Base-by-base conservation (phyloP, 208 protist species). In the Borovskyia barvae region DNA sequence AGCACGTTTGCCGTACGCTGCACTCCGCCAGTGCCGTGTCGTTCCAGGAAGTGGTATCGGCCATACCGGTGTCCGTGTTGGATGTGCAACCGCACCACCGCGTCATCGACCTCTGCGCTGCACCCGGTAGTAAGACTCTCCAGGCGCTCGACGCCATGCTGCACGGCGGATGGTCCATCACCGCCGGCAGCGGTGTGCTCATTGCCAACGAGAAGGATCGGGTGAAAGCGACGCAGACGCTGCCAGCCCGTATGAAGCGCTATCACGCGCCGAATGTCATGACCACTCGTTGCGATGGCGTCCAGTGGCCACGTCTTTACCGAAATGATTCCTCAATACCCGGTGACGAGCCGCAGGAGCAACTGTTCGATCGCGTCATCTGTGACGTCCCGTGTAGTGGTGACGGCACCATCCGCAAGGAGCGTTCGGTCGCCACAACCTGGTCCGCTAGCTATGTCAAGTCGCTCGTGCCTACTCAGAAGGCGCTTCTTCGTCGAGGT, bases 371-470 rank as follows among this genome's bases (percentile, higher is more conserved):
- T 61, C 86, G 86, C 56, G 72, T 98, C 56, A 82, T 99, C 28
- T 94, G 87, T 59, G 97, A 99, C 55, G 97, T 98, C 15, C 96
- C 96, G 2, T 99, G 97, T 77, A 96, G 82, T 55, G 97, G 97
- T 14, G 97, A 98, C 62, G 97, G 96, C 26, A 99, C 97, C 5
- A 53, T 97, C 4, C 89, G 97, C 22, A 98, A 98, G 66, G 89
- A 92, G 59, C 85, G 76, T 32, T 73, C 71, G 12, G 59, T 94
- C 17, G 85, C 82, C 49, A 68, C 61, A 26, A 94, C 87, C 17
- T 98, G 95, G 94, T 86, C 77, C 22, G 39, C 83, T 14, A 75
- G 66, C 20, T 93, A 89, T 53, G 89, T 91, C n/a, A 77, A 91
- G 49, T 81, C 74, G 14, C 82, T 98, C 8, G 82, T 97, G 47